Evolutionary conservation across 2,329 filamentous ascomycete genomes (phyloP).

Genomic region (Blastomyces silverae): DNA sequence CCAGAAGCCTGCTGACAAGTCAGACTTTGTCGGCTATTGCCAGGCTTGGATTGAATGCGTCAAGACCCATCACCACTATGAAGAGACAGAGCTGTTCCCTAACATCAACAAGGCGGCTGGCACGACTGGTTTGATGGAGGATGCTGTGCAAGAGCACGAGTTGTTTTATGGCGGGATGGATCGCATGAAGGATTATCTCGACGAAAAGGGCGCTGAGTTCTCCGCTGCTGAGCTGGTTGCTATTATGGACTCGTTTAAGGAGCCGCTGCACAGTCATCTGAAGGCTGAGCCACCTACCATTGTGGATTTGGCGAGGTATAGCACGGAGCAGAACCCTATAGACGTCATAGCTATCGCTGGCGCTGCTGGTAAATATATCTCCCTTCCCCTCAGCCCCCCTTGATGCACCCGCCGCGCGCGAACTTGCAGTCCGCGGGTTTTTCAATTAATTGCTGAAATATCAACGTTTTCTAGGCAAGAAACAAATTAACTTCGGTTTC

Average conservation of each 20-base stretch:
- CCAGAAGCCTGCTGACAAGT: not conserved
- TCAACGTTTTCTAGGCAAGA: not conserved
- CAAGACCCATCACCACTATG: conserved; percentile 5
- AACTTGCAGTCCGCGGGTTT: not conserved
- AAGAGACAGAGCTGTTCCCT: not conserved
- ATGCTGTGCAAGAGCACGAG: not conserved
- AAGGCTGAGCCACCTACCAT: not conserved
- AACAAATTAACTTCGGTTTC: not conserved
- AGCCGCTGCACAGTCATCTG: not conserved
- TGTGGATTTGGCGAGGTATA: not conserved
- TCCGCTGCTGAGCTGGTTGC: not conserved
- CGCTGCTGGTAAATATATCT: not conserved
- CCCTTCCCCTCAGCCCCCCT: not conserved
- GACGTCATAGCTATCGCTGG: not conserved
- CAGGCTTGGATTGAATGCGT: conserved; percentile 2
- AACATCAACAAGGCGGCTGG: conserved; percentile 4
- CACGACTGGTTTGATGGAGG: not conserved
- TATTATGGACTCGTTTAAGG: not conserved
- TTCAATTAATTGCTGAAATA: not conserved
- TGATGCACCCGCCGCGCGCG: too few species aligned
- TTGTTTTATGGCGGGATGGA: conserved; percentile 1
- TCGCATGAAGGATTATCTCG: not conserved
- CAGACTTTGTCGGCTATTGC: not conserved
- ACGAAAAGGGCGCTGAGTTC: not conserved
- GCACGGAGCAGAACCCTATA: not conserved